phyloP scores from a whole-genome alignment of 2,329 filamentous ascomycete species.

The Rutstroemia sydowiana region DNA sequence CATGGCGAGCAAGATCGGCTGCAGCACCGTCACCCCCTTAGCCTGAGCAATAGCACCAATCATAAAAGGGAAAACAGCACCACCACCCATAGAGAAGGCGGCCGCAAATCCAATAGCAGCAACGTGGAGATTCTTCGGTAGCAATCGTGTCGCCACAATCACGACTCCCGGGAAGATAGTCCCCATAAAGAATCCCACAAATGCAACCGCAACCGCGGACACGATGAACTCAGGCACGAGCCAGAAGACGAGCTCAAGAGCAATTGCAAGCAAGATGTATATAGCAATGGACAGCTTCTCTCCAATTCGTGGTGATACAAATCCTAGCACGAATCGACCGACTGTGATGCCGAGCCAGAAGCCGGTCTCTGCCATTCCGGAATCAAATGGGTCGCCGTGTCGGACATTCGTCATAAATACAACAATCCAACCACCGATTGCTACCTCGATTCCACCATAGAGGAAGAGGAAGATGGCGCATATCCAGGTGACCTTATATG shows the following conservation, averaged over 20 bases:
- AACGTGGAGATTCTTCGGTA: constrained; percentile 68
- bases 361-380: constrained; percentile 69
- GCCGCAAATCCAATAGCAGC: constrained; percentile 73
- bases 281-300: constrained; percentile 59
- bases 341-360: constrained; percentile 81
- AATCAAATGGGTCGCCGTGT: constrained; percentile 58
- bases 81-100: constrained; percentile 61
- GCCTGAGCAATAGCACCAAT: constrained; percentile 59
- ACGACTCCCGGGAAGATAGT: constrained; percentile 71
- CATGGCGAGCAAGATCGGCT: constrained; percentile 47
- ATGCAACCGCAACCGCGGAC: constrained; percentile 61
- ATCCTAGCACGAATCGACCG: constrained; percentile 66
- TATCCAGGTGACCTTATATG: constrained; percentile 54
- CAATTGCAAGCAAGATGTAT: constrained; percentile 60
- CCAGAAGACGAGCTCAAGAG: constrained; percentile 68
- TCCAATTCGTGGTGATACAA: constrained; percentile 66
- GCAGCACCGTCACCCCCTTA: constrained; percentile 48
- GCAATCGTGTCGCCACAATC: constrained; percentile 64
- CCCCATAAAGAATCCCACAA: constrained; percentile 74
- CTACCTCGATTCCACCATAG: constrained; percentile 74
- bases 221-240: constrained; percentile 69
- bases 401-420: constrained; percentile 77
- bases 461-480: constrained; percentile 64
- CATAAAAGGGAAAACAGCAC: constrained; percentile 57
- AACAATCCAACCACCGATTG: constrained; percentile 72